Base-by-base conservation (phyloP, 1,284 basidiomycete species). In the Testicularia cyperi region DNA sequence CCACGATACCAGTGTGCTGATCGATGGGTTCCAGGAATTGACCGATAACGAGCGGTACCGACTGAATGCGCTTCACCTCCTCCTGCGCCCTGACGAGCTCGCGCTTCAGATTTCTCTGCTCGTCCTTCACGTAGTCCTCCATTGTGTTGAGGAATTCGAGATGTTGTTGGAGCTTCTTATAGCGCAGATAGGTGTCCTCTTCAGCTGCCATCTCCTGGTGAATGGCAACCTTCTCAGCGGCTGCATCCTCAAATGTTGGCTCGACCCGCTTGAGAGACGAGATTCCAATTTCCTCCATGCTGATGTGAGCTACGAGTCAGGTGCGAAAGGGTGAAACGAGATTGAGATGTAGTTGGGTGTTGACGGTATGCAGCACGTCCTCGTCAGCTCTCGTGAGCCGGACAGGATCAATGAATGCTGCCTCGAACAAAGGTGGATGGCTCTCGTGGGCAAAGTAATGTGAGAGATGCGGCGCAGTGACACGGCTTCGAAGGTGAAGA, bases 1-100 rank as follows among this genome's bases (percentile, higher is more conserved):
- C 95, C 16, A 98, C 95, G 64, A 99, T 99, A 51, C 88, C 92
- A 16, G 94, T 92, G 73, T 88, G 86, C 78, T 97, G 90, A 81
- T 99, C 95, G 77, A 99, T 97, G 43, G 95, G 90, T 79, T 99
- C 95, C 31, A 98, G 84, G 82, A 99, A 99, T 78, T 99, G 95
- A 39, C 95, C 95, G 70, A 99, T 99, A 72, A 99, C 95, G n/a
- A 99, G 85, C 0, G 95, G 95, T 4, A 98, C 95, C 37, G 90
- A 91, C 80, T 99, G 92, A 75, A 99, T 99, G 45, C 95, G 88
- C 80, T 97, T 97, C 70, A 99, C 95, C 80, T 99, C 95, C 78
- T 99, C 95, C 74, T 98, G 94, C 1, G 95, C 95, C 52, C 95
- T 88, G 62, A 98, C 88, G 48, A 98, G 86, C 79, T 99, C 95